Evolutionary conservation across 805 yeast genomes (phyloP).

Genomic region (Starmerella floricola): DNA sequence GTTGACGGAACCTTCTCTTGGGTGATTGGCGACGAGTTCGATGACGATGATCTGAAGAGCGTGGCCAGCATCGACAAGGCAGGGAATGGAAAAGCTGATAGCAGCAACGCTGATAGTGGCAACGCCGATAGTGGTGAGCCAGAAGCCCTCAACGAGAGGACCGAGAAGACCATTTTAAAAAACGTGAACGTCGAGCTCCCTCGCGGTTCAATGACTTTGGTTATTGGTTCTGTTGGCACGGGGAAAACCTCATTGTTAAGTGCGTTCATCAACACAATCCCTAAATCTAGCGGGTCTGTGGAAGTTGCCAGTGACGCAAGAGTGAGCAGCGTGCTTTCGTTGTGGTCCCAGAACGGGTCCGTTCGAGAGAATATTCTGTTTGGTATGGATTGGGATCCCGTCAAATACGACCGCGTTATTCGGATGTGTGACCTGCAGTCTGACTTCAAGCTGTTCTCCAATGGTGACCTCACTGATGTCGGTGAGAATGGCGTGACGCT

Average conservation of each 20-base stretch:
- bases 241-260: slow-evolving; percentile 65
- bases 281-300: slow-evolving; percentile 42
- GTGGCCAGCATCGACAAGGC: too few relatives aligned
- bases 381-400: slow-evolving; percentile 22
- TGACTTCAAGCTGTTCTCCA: slow-evolving; percentile 11
- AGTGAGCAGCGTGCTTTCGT: slow-evolving; percentile 9
- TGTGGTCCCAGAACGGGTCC: slow-evolving; percentile 10
- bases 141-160: slow-evolving; percentile 16
- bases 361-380: slow-evolving; percentile 14
- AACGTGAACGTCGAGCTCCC: slow-evolving; percentile 4
- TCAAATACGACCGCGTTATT: slow-evolving; percentile 7
- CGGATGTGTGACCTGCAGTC: slow-evolving; percentile 13
- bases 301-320: slow-evolving; percentile 39
- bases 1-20: slow-evolving; percentile 11
- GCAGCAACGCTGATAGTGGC: too few relatives aligned
- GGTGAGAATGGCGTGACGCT: slow-evolving; percentile 81
- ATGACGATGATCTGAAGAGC: slow-evolving; percentile 22
- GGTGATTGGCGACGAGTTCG: slow-evolving; percentile 7
- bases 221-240: slow-evolving; percentile 70
- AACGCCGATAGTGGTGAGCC: too few relatives aligned
- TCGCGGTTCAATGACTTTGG: slow-evolving; percentile 40
- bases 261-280: slow-evolving; percentile 65
- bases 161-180: slow-evolving; percentile 29
- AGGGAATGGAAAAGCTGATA: too few relatives aligned
- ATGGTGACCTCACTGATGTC: slow-evolving; percentile 38